Percentiles rank a stretch among this genome's conserved stretches.
Evolutionary conservation across 1,139 yeast genomes (phyloP).

Genomic region (Wickerhamomyces sp.): DNA sequence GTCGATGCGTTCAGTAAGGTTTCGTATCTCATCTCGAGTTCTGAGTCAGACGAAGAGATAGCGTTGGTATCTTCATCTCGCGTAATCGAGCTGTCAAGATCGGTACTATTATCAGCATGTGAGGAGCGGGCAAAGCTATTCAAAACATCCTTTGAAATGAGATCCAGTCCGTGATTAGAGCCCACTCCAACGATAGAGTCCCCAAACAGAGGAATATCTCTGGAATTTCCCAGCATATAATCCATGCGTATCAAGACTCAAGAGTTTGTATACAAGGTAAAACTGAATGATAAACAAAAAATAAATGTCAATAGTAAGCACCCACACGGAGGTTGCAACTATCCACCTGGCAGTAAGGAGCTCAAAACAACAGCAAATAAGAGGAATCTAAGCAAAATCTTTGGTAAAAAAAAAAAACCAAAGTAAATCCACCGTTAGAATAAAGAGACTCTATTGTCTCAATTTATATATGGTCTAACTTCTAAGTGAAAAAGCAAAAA

Average conservation of each 20-base stretch:
- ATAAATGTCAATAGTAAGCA: too few species aligned
- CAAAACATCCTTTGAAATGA: neutral
- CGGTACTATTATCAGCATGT: conserved; percentile 3
- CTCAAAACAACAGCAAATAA: too few species aligned
- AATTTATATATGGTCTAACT: too few species aligned
- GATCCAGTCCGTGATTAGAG: neutral
- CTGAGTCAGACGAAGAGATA: conserved; percentile 8
- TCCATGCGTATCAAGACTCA: neutral
- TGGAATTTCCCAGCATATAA: neutral
- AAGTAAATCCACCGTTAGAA: too few species aligned
- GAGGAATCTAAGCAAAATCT: too few species aligned
- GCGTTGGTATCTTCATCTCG: conserved; percentile 3
- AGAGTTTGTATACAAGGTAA: neutral
- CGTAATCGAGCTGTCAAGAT: conserved; percentile 6
- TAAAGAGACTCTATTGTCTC: too few species aligned
- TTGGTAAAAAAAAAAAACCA: too few species aligned
- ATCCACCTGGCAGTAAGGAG: too few species aligned
- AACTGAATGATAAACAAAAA: too few species aligned
- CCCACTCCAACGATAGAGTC: neutral
- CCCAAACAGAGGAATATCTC: neutral
- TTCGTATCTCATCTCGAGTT: conserved; percentile 8
- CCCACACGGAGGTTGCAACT: too few species aligned
- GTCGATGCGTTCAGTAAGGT: conserved; percentile 14
- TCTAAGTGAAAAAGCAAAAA: too few species aligned
- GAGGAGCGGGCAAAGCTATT: neutral